Evolutionary conservation across 306 rosid species (phyloP), one percentile per base, ranked within the genome.

Genomic region (Arachis hypogaea): DNA sequence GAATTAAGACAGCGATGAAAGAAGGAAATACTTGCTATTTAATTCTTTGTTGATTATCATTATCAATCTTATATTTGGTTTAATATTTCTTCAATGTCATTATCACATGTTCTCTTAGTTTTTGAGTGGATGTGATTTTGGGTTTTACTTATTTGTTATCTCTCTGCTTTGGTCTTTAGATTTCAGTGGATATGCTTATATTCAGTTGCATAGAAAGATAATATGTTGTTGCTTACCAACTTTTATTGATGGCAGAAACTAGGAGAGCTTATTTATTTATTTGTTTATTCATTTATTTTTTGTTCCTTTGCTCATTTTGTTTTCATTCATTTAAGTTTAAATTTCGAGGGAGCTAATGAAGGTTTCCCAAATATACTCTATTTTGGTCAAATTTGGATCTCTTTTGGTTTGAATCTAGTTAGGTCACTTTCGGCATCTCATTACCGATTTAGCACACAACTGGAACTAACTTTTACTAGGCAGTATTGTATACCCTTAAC

Each of bases 161-260:
- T 3, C 77, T 57, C 38, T 64, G 45, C 5, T 78, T 78, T 59
- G 18, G 78, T 74, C 55, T 59, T 54, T 65, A 72, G 38, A 82
- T 63, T 59, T 68, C 59, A 18, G 30, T 71, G 45, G 14, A 9
- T 58, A 36, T 74, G 5, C 16, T 36, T 74, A 73, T 80, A 44
- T 77, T 62, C 29, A 14, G 49, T 54, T 67, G 30, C 11, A 10
- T 64, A 10, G 63, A 57, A 58, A 38, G 68, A 33, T 58, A 46
- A n/a, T 57, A 69, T 40, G 16, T 9, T 70, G 8, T 41, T 41
- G 44, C 6, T 41, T 41, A 16, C 41, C 1, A 5, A 68, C 5
- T 61, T 51, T 28, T 22, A 43, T 61, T 7, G 12, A 36, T 36
- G 55, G 9, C 45, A 71, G 28, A 22, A 22, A 22, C 28, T 22